Base-by-base conservation (phyloP, 345 rosid genomes). In the Populus deltoides region DNA sequence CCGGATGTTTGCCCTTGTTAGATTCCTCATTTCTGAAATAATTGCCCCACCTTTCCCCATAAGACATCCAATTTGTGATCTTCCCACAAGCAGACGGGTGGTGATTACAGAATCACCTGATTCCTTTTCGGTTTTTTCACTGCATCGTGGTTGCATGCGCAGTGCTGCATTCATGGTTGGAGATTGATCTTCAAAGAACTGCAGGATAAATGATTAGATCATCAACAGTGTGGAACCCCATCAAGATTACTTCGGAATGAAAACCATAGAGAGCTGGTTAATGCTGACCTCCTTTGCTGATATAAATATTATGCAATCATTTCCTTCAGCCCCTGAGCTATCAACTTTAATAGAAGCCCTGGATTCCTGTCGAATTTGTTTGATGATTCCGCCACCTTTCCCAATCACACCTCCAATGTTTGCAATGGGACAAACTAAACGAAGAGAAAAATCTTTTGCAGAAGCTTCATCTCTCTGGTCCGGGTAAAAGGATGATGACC, bases 41-140 rank as follows among this genome's bases (percentile, higher is more conserved):
- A 82, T 82, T 75, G 85, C 68, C 70, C 85, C 85, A 41, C 85
- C 85, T 78, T 82, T 82, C 25, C 85, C 85, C 85, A 82, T 78
- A 66, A 82, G 85, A 68, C 85, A 82, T 70, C 85, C 85, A 49
- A 82, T 75, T 73, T 82, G 85, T 51, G 85, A 82, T 57, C 85
- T 57, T 78, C 79, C 77, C 68, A 82, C 82, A 33, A 82, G 85
- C 16, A 82, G 71, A 33, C 85, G 85, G 5, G 85, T 82, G 59
- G 85, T 82, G 31, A 82, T 66, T n/a, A 82, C 82, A 75, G 85
- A 82, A 75, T 82, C 85, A 39, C 77, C 79, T 2, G 85, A 75
- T 35, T 82, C 85, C 76, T 76, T 82, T 71, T 82, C 85, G 71
- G 73, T 70, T 82, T 78, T 82, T 57, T 82, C 85, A 74, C 85